Evolutionary conservation across 1,284 basidiomycete species (phyloP).

Genomic region (Phylloporus sp.): DNA sequence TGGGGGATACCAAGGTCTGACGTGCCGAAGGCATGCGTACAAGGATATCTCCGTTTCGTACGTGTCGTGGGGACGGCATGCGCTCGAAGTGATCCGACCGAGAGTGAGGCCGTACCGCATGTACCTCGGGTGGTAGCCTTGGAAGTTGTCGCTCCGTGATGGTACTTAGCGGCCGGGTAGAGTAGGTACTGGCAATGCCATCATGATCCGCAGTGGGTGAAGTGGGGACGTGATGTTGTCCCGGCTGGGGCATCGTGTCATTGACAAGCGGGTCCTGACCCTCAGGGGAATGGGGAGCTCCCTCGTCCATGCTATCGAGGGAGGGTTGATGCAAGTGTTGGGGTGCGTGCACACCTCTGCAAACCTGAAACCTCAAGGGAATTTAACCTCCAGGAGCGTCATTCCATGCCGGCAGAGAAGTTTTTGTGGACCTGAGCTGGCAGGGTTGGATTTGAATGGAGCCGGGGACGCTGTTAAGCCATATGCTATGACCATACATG

Average conservation of each 20-base stretch:
- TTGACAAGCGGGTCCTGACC: conserved; percentile 2
- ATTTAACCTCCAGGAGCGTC: not conserved
- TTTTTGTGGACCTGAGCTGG: not conserved
- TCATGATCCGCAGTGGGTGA: not conserved
- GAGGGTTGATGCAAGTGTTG: not conserved
- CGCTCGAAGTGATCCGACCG: not conserved
- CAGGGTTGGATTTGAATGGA: too few relatives aligned
- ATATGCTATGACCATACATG: conserved; percentile 2
- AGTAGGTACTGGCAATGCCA: not conserved
- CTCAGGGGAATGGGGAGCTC: not conserved
- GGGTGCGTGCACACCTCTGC: not conserved
- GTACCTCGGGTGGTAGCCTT: conserved; percentile 10
- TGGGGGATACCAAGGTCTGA: conserved; percentile 1
- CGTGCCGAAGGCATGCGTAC: conserved; percentile 20
- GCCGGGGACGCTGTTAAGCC: not conserved
- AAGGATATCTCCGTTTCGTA: conserved; percentile 27
- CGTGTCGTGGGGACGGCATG: not conserved
- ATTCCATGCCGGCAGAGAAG: not conserved
- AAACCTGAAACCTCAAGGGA: not conserved
- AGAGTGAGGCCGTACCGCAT: not conserved
- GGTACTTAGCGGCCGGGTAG: too few relatives aligned
- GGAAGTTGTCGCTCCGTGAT: too few relatives aligned
- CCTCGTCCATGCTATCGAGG: conserved; percentile 6
- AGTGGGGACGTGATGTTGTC: not conserved
- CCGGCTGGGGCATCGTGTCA: conserved; percentile 2